Conservation (phyloP, 345 rosid genomes). For the Euphorbia tirucalli region DNA sequence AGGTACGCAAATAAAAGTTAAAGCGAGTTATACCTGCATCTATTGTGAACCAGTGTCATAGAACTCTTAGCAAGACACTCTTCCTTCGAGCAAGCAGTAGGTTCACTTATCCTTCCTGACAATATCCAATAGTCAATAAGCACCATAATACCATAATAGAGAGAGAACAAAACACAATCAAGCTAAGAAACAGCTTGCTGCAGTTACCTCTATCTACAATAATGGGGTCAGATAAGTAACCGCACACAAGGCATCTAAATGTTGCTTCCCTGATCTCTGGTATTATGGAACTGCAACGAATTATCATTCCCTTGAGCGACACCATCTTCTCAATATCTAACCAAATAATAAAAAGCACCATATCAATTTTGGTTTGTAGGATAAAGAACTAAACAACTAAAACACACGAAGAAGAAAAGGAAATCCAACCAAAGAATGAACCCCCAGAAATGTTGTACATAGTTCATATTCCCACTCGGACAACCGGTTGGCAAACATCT, state of each 20-base stretch:
- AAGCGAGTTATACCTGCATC: constrained; percentile 67
- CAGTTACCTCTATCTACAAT: constrained; percentile 90
- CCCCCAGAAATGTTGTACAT: not conserved
- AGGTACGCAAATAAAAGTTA: constrained; percentile 1
- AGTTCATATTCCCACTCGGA: not conserved
- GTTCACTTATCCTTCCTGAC: constrained; percentile 79
- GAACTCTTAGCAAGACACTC: constrained; percentile 90
- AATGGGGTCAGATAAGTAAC: constrained; percentile 75
- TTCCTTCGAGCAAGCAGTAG: constrained; percentile 64
- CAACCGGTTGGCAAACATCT: not conserved
- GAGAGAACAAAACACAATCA: not conserved
- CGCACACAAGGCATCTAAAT: constrained; percentile 89
- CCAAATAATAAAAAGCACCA: constrained; percentile 13
- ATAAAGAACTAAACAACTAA: not conserved
- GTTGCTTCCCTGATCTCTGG: constrained; percentile 96
- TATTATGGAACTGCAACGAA: constrained; percentile 87
- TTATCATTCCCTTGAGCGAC: constrained; percentile 89
- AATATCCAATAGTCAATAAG: constrained; percentile 16
- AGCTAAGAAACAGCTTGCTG: constrained; percentile 7
- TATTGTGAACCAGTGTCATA: constrained; percentile 80
- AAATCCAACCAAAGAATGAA: not conserved
- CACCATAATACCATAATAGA: constrained; percentile 3
- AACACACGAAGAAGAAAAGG: not conserved
- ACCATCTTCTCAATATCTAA: constrained; percentile 97
- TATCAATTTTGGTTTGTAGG: not conserved